Base-by-base conservation (phyloP, 140 eudicot species). In the Anethum foeniculum region DNA sequence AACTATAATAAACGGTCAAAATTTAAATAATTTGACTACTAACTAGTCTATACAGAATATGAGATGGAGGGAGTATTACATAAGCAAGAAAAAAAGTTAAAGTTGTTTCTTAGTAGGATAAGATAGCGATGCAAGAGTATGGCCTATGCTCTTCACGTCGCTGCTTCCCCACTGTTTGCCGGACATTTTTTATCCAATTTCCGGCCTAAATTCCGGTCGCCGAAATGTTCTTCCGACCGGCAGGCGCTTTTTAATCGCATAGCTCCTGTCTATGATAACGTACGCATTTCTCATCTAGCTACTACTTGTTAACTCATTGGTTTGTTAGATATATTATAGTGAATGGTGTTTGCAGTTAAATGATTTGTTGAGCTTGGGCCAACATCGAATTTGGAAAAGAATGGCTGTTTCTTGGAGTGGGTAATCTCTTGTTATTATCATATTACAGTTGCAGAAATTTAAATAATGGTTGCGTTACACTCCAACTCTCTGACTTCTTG, bases 221-320 rank as follows among this genome's bases (percentile, higher is more conserved):
- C 87, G 60, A 82, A 79, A 44, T 87, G 93, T 78, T 80, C 99
- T 28, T 86, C 83, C 30, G 93, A 95, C 79, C 90, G 99, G 21
- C 97, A 89, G 76, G 99, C 92, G 73, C 96, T 95, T 8, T 95
- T 95, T 49, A 88, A 80, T 82, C 97, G 99, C 87, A 91, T 95
- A 80, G 97, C 99, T 34, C 97, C 99, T 77, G 97, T 92, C 79
- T 95, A 95, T 56, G 99, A 95, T 83, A 88, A 95, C 79, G 99
- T 95, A 85, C 81, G 86, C 89, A 38, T 65, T 32, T n/a, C 46
- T 25, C 58, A 10, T 9, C 43, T 44, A 30, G 62, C 62, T 28
- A 43, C 13, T 3, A 62, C 32, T 15, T 1, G 10, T 81, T 43
- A 21, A 12, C 54, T 0, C 23, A 52, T 49, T 23, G 13, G 7